Conservation (phyloP, 768 basidiomycete genomes). For the Phaeotremella skinneri region DNA sequence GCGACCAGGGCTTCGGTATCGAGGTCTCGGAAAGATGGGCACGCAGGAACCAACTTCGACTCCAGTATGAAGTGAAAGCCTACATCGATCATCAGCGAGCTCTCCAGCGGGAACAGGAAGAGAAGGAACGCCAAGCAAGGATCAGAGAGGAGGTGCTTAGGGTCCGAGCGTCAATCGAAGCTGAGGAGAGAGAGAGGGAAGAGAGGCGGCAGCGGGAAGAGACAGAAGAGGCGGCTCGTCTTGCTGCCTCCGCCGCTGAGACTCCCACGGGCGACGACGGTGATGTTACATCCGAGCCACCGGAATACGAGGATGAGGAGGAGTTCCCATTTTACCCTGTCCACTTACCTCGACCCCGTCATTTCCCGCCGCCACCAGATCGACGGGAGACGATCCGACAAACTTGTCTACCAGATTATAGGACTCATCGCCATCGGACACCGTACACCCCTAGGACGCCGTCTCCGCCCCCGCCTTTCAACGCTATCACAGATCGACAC, state of each 20-base stretch:
- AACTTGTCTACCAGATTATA: background rate
- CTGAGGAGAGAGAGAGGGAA: conserved; percentile 1
- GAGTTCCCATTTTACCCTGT: conserved; percentile 23
- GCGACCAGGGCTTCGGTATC: background rate
- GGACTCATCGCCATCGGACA: background rate
- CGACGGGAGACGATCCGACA: background rate
- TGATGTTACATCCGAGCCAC: conserved; percentile 13
- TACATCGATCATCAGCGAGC: background rate
- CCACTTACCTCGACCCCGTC: conserved; percentile 8
- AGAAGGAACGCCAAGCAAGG: background rate
- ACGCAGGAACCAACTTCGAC: conserved; percentile 16
- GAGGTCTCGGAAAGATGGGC: conserved; percentile 26
- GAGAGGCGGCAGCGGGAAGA: background rate
- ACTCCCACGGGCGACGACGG: background rate
- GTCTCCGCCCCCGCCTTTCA: conserved; percentile 42
- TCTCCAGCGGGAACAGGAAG: background rate
- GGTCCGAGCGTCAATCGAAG: conserved; percentile 2
- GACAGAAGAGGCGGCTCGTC: background rate
- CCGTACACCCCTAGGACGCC: conserved; percentile 13
- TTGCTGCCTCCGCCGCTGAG: conserved; percentile 11
- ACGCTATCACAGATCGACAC: conserved; percentile 36
- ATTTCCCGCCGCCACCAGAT: background rate
- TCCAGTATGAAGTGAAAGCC: conserved; percentile 6
- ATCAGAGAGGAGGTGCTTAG: conserved; percentile 7
- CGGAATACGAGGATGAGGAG: conserved; percentile 12